Evolutionary conservation across 2,329 filamentous ascomycete genomes (phyloP).

Genomic region (Dactylellina parvicollis): DNA sequence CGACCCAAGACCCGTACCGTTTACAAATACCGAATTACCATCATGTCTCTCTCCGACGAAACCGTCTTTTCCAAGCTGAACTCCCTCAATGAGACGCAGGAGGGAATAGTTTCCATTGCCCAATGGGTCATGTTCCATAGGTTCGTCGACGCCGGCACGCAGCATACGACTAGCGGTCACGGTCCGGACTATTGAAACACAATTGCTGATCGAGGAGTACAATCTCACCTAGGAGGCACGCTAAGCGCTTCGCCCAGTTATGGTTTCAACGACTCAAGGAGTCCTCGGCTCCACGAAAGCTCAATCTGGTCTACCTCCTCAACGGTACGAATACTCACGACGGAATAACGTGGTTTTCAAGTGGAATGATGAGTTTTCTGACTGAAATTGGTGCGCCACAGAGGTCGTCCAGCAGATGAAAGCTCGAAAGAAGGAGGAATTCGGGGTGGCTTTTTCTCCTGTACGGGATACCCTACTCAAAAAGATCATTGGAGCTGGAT

Average conservation of each 20-base stretch:
- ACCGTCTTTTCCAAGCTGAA: constrained; percentile 94
- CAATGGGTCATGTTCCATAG: constrained; percentile 99
- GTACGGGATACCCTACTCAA: constrained; percentile 61
- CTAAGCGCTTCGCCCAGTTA: constrained; percentile 87
- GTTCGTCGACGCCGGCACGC: constrained; percentile 65
- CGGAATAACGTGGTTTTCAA: not conserved
- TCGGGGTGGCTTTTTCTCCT: constrained; percentile 88
- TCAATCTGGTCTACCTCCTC: constrained; percentile 92
- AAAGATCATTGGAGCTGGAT: not conserved
- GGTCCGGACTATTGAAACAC: not conserved
- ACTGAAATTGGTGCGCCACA: constrained; percentile 60
- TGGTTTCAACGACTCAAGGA: constrained; percentile 93
- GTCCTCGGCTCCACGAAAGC: constrained; percentile 81
- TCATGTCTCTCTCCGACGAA: constrained; percentile 95
- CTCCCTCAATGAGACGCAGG: constrained; percentile 94
- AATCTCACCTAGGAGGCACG: constrained; percentile 75
- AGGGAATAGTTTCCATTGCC: constrained; percentile 93
- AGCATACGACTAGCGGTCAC: constrained; percentile 9
- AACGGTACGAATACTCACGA: constrained; percentile 73
- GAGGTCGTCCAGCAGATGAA: constrained; percentile 97
- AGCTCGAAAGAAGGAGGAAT: constrained; percentile 89
- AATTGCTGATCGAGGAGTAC: not conserved
- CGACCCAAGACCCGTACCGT: no score
- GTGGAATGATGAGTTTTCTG: not conserved
- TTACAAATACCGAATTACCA: constrained; percentile 42